phyloP scores from a whole-genome alignment of 371 early-diverging fungal species.

The Circinella minor region DNA sequence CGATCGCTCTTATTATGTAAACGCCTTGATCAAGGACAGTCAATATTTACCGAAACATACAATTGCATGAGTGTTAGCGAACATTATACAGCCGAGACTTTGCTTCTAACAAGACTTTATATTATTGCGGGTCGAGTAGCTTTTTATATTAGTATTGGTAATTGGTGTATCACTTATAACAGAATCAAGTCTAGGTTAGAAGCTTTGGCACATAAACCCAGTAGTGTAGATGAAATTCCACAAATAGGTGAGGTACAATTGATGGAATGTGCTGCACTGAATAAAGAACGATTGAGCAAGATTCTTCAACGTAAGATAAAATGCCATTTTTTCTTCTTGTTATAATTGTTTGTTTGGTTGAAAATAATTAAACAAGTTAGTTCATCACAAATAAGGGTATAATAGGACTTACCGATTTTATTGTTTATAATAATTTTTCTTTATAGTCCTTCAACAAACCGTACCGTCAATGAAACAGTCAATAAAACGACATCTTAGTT shows the following conservation, averaged over 20 bases:
- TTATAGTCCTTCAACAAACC: not conserved
- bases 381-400: too few relatives aligned
- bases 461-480: constrained; percentile 49
- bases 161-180: constrained; percentile 75
- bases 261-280: constrained; percentile 73
- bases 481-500: constrained; percentile 65
- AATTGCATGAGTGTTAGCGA: constrained; percentile 8
- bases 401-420: too few relatives aligned
- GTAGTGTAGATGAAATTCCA: constrained; percentile 58
- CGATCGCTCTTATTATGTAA: not conserved
- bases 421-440: not conserved
- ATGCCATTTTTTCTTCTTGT: not conserved
- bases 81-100: constrained; percentile 3
- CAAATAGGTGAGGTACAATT: constrained; percentile 73
- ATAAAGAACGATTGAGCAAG: constrained; percentile 64
- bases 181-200: constrained; percentile 56
- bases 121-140: constrained; percentile 68
- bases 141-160: constrained; percentile 76
- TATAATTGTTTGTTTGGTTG: constrained; percentile 31
- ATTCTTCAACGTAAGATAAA: constrained; percentile 47
- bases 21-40: not conserved
- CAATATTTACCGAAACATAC: constrained; percentile 8
- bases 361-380: too few relatives aligned
- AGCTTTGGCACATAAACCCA: constrained; percentile 47
- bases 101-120: constrained; percentile 52